A percentile compares a stretch with the other conserved stretches of the same genome.
These are phyloP conservation scores for Erodium chrysanthum DNA, from an alignment of 441 rosid genomes.

Conservation along the genomic window DNA sequence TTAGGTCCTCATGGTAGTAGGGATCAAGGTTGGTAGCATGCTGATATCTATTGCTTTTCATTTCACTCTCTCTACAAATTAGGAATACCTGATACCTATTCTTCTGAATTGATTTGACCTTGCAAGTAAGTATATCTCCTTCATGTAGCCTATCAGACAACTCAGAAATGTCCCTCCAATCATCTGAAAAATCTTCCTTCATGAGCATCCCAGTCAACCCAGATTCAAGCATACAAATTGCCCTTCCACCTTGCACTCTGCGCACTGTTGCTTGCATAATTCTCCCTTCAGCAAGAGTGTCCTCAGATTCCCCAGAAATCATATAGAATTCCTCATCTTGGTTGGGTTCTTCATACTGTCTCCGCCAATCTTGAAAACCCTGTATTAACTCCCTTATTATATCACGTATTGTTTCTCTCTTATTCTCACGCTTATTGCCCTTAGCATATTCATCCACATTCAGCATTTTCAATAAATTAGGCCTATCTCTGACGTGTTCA, in stretches of 20 bases:
- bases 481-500: slow-evolving; percentile 8
- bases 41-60: slow-evolving; percentile 8
- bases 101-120: slow-evolving; percentile 11
- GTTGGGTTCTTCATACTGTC: neutral
- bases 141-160: slow-evolving; percentile 3
- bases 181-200: slow-evolving; percentile 6
- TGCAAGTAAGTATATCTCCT: slow-evolving; percentile 6
- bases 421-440: neutral
- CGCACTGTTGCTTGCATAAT: slow-evolving; percentile 3
- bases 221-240: slow-evolving; percentile 7
- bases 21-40: neutral
- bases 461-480: slow-evolving; percentile 2
- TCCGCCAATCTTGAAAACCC: slow-evolving; percentile 5
- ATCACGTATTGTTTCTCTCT: slow-evolving; percentile 3
- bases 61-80: slow-evolving; percentile 11
- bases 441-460: neutral
- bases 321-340: slow-evolving; percentile 5
- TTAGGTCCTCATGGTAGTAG: neutral
- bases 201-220: slow-evolving; percentile 2
- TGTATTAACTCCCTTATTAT: slow-evolving; percentile 5
- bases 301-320: slow-evolving; percentile 6
- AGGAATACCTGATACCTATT: slow-evolving; percentile 9
- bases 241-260: slow-evolving; percentile 4
- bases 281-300: slow-evolving; percentile 7
- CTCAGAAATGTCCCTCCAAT: slow-evolving; percentile 5